Conservation (phyloP, 2,329 filamentous ascomycete species). For the Diaporthe citriasiana region DNA sequence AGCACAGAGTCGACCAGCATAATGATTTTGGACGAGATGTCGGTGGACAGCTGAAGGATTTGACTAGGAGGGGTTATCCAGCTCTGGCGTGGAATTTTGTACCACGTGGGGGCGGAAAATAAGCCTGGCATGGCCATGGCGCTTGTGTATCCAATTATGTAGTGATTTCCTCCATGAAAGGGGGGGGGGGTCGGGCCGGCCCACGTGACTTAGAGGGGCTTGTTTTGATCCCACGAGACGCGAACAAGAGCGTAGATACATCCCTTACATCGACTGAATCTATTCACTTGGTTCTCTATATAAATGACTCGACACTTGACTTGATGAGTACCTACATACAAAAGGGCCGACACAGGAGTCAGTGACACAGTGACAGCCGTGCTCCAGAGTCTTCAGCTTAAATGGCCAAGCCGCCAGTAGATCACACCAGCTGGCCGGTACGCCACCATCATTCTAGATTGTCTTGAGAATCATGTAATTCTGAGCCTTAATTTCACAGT, state of each 20-base stretch:
- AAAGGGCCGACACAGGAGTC: neutral
- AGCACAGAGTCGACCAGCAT: neutral
- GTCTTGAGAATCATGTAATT: fast-evolving
- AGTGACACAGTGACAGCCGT: neutral
- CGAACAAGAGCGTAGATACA: neutral
- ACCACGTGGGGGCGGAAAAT: neutral
- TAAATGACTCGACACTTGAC: neutral
- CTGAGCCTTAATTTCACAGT: neutral
- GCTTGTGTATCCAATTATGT: neutral
- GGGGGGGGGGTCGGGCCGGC: no score
- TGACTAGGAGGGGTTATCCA: neutral
- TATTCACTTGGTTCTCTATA: neutral
- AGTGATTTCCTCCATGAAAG: no score
- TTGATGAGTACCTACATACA: no score
- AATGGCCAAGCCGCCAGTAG: neutral
- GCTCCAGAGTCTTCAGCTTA: neutral
- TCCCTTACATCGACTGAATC: neutral
- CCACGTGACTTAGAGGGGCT: neutral
- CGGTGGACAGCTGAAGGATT: neutral
- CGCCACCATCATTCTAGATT: neutral
- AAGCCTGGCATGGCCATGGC: neutral
- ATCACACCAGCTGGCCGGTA: neutral
- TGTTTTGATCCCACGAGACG: neutral
- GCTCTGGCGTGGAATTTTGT: neutral
- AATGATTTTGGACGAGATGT: neutral